Evolutionary conservation across 1,284 basidiomycete species (phyloP), one percentile per base, ranked within the genome.

Genomic region (Hemileia vastatrix): DNA sequence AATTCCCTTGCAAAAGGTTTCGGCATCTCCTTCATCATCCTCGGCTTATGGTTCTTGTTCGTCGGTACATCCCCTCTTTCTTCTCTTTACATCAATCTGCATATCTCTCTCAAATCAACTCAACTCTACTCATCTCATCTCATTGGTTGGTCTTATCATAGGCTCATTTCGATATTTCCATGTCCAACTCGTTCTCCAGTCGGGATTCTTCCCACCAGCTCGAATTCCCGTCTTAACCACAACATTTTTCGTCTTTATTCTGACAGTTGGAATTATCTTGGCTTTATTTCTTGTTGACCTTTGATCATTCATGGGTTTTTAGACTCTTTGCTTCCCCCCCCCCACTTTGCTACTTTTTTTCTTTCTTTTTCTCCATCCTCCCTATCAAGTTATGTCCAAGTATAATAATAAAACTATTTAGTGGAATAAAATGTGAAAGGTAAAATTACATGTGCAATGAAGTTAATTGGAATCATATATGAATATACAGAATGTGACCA

Each of bases 111-210:
- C 15, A 43, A 43, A 8, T 43, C 36, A 43, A 43, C 15, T 8
- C 6, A 43, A 43, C 6, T 6, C 15, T 43, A 8, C 8, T 43
- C 6, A 8, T 43, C 6, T 43, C 36, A 43, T n/a, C 36, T 43
- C 15, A 43, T n/a, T 8, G 36, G n/a, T 43, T n/a, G n/a, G n/a
- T n/a, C 15, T 43, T 43, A n/a, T 43, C 6, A 11, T 15, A 62
- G 59, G 59, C 31, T 55, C 59, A 2, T 19, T 50, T 50, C 53
- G 59, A 36, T 62, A 62, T 43, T 62, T 61, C 36, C 45, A 36
- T 8, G 59, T 62, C 5, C 59, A 62, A 21, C 19, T 32, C 21
- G 53, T 62, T 45, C 55, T 62, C 11, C 59, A 62, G 43, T 40
- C 44, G 1, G 59, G 59, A 9, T 3, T 55, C 32, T 62, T 62